Evolutionary conservation across 805 yeast genomes (phyloP).

Genomic region (Candida maltosa): DNA sequence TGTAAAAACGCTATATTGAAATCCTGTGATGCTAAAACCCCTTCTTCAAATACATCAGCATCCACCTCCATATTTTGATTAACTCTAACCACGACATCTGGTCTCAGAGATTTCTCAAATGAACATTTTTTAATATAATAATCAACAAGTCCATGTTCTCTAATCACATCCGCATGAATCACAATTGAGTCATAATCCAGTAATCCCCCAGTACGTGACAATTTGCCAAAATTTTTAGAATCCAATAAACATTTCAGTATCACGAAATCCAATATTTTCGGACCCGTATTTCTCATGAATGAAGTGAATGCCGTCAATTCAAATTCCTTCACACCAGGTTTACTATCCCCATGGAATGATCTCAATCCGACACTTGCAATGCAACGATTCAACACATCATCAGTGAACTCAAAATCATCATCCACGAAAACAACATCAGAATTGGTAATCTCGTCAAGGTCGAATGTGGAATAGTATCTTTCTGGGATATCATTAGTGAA

Average conservation of each 20-base stretch:
- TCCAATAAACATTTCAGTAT: constrained; percentile 14
- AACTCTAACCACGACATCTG: constrained; percentile 13
- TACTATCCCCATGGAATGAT: constrained; percentile 4
- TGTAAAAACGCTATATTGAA: constrained; percentile 40
- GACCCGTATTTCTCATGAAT: constrained; percentile 39
- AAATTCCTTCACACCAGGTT: constrained; percentile 13
- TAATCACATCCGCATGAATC: constrained; percentile 40
- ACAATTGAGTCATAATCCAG: constrained; percentile 14
- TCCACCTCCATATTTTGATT: constrained; percentile 14
- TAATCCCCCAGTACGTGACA: constrained; percentile 4
- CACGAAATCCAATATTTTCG: constrained; percentile 22
- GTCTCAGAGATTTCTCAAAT: constrained; percentile 24
- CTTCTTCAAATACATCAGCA: constrained; percentile 30
- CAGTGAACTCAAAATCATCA: constrained; percentile 14
- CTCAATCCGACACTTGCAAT: constrained; percentile 25
- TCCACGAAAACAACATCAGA: constrained; percentile 15
- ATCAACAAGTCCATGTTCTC: constrained; percentile 45
- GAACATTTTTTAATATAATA: constrained; percentile 43
- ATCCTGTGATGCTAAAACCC: constrained; percentile 32
- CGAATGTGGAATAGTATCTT: constrained; percentile 16
- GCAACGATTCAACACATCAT: constrained; percentile 16
- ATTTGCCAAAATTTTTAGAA: constrained; percentile 5
- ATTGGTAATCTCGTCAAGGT: constrained; percentile 11
- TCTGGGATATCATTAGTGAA: constrained; percentile 24
- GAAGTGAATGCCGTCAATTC: constrained; percentile 56